Conservation (phyloP, 176 grass and related monocot species). For the Paspalum vaginatum region DNA sequence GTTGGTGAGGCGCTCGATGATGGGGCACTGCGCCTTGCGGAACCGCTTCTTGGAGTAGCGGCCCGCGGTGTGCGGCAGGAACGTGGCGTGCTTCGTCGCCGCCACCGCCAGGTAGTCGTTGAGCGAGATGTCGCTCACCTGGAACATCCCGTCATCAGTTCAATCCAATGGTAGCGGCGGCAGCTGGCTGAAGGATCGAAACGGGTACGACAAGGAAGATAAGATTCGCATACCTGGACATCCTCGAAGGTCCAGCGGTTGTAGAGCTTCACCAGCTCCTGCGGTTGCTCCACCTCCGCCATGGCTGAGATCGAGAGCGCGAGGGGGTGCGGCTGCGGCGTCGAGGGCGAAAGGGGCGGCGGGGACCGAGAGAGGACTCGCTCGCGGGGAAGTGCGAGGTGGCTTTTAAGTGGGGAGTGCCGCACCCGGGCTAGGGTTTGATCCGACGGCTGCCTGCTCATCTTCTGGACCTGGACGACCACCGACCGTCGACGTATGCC, state of each 20-base stretch:
- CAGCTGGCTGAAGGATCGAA: background rate
- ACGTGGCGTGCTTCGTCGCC: slow-evolving; percentile 69
- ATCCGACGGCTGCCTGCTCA: slow-evolving; percentile 30
- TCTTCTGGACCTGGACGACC: background rate
- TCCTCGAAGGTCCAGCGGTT: slow-evolving; percentile 85
- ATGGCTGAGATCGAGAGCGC: slow-evolving; percentile 19
- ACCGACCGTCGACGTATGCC: background rate
- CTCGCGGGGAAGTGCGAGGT: background rate
- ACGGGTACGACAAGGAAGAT: background rate
- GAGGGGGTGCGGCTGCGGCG: background rate
- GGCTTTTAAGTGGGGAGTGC: slow-evolving; percentile 8
- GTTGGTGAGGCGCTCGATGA: slow-evolving; percentile 88
- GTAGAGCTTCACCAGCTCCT: slow-evolving; percentile 71
- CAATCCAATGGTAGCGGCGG: background rate
- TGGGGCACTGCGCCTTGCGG: slow-evolving; percentile 89
- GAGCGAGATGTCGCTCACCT: slow-evolving; percentile 83
- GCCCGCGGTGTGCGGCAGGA: slow-evolving; percentile 81
- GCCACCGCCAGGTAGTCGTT: slow-evolving; percentile 76
- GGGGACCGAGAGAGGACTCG: background rate
- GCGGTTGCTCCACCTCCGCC: slow-evolving; percentile 43
- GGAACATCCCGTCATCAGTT: background rate
- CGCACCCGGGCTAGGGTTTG: slow-evolving; percentile 13
- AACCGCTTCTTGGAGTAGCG: slow-evolving; percentile 86
- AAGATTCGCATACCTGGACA: slow-evolving; percentile 49
- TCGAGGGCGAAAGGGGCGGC: background rate